phyloP scores from a whole-genome alignment of 2,329 filamentous ascomycete species.

The Penicillium hesseltinei region DNA sequence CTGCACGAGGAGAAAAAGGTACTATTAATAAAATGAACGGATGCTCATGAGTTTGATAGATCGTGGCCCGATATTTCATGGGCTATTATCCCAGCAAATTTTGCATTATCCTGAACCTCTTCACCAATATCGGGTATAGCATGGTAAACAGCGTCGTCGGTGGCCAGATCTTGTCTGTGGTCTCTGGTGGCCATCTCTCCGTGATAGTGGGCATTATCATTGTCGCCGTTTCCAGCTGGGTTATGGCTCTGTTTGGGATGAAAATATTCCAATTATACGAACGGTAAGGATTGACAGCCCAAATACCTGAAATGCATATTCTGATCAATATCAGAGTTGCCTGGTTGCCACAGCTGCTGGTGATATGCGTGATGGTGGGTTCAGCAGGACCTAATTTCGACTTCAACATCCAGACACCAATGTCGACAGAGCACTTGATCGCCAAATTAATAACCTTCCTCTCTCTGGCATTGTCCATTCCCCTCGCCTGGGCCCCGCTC shows the following conservation, averaged over 20 bases:
- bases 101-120: slow-evolving; percentile 41
- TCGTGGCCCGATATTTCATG: slow-evolving; percentile 44
- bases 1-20: background rate
- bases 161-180: slow-evolving; percentile 45
- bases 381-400: slow-evolving; percentile 41
- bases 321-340: slow-evolving; percentile 26
- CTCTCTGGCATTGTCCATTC: slow-evolving; percentile 37
- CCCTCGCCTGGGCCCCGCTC: slow-evolving; percentile 36
- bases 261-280: slow-evolving; percentile 46
- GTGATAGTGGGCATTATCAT: slow-evolving; percentile 42
- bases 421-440: slow-evolving; percentile 27
- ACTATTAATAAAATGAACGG: background rate
- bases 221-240: slow-evolving; percentile 35
- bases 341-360: slow-evolving; percentile 45
- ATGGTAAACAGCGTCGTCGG: slow-evolving; percentile 46
- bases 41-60: slow-evolving; percentile 27
- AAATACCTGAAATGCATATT: background rate
- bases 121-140: slow-evolving; percentile 45
- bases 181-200: slow-evolving; percentile 39
- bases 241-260: slow-evolving; percentile 43
- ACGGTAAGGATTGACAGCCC: slow-evolving; percentile 27
- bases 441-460: slow-evolving; percentile 40
- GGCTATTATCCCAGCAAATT: slow-evolving; percentile 45
- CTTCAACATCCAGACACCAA: slow-evolving; percentile 31
- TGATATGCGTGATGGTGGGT: slow-evolving; percentile 42